A percentile compares a stretch with the other conserved stretches of the same genome.
Evolutionary conservation across 495 filamentous ascomycete species (phyloP).

Genomic region (Penicillium longicatenatum): DNA sequence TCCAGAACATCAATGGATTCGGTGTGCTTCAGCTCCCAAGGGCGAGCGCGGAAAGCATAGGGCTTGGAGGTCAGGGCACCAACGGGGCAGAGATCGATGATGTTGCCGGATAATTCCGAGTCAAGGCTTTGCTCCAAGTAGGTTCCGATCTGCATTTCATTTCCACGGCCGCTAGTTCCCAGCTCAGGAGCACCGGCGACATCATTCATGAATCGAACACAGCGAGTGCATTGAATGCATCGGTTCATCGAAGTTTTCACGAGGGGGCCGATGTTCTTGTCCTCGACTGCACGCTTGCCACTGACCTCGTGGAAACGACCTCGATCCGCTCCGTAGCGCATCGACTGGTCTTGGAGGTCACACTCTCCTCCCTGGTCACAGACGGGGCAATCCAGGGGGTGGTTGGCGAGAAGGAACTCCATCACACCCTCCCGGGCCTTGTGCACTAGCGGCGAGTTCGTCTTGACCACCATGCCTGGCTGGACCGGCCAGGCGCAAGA

Average conservation of each 20-base stretch:
- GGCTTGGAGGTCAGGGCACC: slow-evolving; percentile 96
- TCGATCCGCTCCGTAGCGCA: slow-evolving; percentile 95
- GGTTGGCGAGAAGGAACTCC: slow-evolving; percentile 97
- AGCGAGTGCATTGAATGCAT: slow-evolving; percentile 98
- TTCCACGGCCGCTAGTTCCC: slow-evolving; percentile 90
- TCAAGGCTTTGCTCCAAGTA: slow-evolving; percentile 91
- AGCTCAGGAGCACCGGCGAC: slow-evolving; percentile 93
- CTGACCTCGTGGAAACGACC: slow-evolving; percentile 93
- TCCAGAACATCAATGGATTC: slow-evolving; percentile 95
- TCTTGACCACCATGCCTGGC: slow-evolving; percentile 98
- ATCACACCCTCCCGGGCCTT: slow-evolving; percentile 98
- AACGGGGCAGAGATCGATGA: slow-evolving; percentile 97
- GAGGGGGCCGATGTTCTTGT: slow-evolving; percentile 98
- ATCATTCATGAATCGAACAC: slow-evolving; percentile 96
- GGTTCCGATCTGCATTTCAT: slow-evolving; percentile 96
- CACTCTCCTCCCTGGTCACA: slow-evolving; percentile 99
- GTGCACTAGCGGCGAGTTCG: slow-evolving; percentile 90
- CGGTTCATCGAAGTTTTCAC: slow-evolving; percentile 99
- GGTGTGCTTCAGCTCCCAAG: slow-evolving; percentile 92
- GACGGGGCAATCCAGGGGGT: slow-evolving; percentile 96
- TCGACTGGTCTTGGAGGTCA: slow-evolving; percentile 98
- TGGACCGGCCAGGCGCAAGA: slow-evolving; percentile 99
- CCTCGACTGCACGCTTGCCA: slow-evolving; percentile 96
- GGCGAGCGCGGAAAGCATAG: slow-evolving; percentile 93
- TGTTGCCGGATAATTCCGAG: slow-evolving; percentile 92